Evolutionary conservation across 352 stramenopile species (phyloP).

Genomic region (Pythium vanterpoolii): DNA sequence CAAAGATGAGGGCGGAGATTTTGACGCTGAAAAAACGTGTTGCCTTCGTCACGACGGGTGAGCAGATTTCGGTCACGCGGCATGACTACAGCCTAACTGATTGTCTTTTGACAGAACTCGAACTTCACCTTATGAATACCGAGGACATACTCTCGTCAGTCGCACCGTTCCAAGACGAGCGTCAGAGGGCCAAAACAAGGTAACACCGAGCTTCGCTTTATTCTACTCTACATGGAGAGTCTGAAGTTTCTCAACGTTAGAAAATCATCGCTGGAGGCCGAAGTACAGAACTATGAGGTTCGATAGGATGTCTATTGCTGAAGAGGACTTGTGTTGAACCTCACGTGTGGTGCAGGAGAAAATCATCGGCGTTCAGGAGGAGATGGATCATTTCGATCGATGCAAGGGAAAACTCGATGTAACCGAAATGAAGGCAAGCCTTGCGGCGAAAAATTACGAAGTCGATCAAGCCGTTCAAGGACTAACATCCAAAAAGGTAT

Average conservation of each 20-base stretch:
- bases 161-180: constrained; percentile 15
- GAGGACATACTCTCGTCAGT: constrained; percentile 25
- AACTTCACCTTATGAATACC: constrained; percentile 15
- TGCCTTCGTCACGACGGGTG: constrained; percentile 14
- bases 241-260: not conserved
- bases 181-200: not conserved
- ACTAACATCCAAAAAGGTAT: constrained; percentile 12
- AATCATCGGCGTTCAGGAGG: not conserved
- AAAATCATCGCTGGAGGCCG: constrained; percentile 6
- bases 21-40: constrained; percentile 25
- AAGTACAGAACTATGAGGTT: constrained; percentile 7
- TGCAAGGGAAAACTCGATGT: constrained; percentile 14
- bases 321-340: not conserved
- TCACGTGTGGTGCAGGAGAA: not conserved
- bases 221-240: not conserved
- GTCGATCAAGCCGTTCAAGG: constrained; percentile 7
- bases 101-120: constrained; percentile 14
- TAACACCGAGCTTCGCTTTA: not conserved
- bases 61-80: not conserved
- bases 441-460: constrained; percentile 14
- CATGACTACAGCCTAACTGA: not conserved
- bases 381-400: constrained; percentile 15
- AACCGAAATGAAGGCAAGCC: constrained; percentile 9
- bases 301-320: not conserved
- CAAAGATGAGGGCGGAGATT: constrained; percentile 22